Conservation (phyloP, 2,329 filamentous ascomycete species). For the Arachnopeziza araneosa region DNA sequence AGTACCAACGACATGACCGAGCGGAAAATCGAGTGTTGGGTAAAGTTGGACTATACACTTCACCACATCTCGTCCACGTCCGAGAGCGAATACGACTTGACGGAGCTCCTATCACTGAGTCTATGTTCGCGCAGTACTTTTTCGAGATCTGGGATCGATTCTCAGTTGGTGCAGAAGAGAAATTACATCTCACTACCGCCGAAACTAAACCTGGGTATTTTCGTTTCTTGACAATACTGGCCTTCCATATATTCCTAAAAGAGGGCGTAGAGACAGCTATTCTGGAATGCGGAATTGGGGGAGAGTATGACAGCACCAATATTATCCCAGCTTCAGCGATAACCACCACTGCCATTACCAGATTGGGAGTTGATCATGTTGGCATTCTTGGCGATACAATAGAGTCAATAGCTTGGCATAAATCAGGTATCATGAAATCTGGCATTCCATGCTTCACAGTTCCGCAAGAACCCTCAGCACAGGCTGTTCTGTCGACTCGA, state of each 20-base stretch:
- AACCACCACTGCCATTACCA: slow-evolving; percentile 68
- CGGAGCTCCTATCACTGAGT: slow-evolving; percentile 51
- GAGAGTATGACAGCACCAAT: slow-evolving; percentile 65
- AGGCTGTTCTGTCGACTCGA: slow-evolving; percentile 54
- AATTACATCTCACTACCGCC: slow-evolving; percentile 3
- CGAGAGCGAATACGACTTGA: slow-evolving; percentile 64
- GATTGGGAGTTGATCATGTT: slow-evolving; percentile 80
- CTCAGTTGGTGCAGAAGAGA: slow-evolving; percentile 19
- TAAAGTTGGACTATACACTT: slow-evolving; percentile 58
- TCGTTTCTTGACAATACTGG: slow-evolving; percentile 59
- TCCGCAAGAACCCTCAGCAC: slow-evolving; percentile 48
- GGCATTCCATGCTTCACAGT: slow-evolving; percentile 59
- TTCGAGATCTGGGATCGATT: slow-evolving; percentile 60
- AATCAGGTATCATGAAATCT: slow-evolving; percentile 77
- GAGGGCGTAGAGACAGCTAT: slow-evolving; percentile 59
- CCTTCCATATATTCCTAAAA: slow-evolving; percentile 59
- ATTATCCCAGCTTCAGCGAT: slow-evolving; percentile 54
- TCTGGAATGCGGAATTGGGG: slow-evolving; percentile 62
- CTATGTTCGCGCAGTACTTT: slow-evolving; percentile 57
- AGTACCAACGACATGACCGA: slow-evolving; percentile 35
- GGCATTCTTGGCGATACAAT: slow-evolving; percentile 74
- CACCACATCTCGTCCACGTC: slow-evolving; percentile 62
- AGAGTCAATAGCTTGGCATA: slow-evolving; percentile 86
- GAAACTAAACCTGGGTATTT: slow-evolving; percentile 66
- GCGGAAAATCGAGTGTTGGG: slow-evolving; percentile 5